Percentiles rank a stretch among this genome's conserved stretches.
These are phyloP conservation scores for Laburnicola sp. DNA, from an alignment of 2,329 filamentous ascomycete species.

Conservation along the genomic window DNA sequence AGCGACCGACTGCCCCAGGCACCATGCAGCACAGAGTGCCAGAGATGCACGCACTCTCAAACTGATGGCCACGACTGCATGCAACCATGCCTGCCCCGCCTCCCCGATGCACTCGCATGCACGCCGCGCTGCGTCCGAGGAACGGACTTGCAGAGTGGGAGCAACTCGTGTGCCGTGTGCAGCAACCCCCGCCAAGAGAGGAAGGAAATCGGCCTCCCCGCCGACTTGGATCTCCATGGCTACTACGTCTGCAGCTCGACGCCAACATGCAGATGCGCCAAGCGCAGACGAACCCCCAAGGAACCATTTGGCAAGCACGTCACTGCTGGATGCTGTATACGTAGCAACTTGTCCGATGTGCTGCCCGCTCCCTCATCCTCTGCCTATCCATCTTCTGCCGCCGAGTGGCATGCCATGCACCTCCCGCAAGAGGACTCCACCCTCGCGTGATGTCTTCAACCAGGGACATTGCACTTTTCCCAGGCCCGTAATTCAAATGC, in stretches of 20 bases:
- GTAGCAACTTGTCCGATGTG: too few relatives aligned
- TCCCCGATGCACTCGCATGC: conserved; percentile 33
- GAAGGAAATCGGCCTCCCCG: conserved; percentile 15
- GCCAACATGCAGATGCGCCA: conserved; percentile 22
- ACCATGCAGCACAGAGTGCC: conserved; percentile 8
- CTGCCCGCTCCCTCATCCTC: not conserved
- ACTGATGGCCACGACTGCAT: conserved; percentile 22
- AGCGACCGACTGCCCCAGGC: conserved; percentile 11
- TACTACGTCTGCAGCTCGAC: conserved; percentile 13
- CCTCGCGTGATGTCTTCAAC: conserved; percentile 20
- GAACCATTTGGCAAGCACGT: conserved; percentile 3
- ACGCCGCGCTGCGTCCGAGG: conserved; percentile 17
- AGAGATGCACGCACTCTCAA: conserved; percentile 13
- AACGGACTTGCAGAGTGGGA: conserved; percentile 19
- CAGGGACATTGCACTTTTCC: conserved; percentile 16
- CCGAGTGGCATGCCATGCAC: conserved; percentile 11
- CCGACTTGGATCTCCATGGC: conserved; percentile 8
- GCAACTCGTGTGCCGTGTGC: conserved; percentile 24
- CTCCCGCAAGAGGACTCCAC: conserved; percentile 13
- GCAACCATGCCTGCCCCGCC: conserved; percentile 29
- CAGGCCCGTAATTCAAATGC: conserved; percentile 22
- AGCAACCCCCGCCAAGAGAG: conserved; percentile 3
- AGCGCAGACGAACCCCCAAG: conserved; percentile 11
- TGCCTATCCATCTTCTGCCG: conserved; percentile 15
- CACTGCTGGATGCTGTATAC: not conserved